A percentile compares a stretch with the other conserved stretches of the same genome.
Conservation (phyloP, 2,329 filamentous ascomycete genomes). For the Teratosphaeriaceae sp. region DNA sequence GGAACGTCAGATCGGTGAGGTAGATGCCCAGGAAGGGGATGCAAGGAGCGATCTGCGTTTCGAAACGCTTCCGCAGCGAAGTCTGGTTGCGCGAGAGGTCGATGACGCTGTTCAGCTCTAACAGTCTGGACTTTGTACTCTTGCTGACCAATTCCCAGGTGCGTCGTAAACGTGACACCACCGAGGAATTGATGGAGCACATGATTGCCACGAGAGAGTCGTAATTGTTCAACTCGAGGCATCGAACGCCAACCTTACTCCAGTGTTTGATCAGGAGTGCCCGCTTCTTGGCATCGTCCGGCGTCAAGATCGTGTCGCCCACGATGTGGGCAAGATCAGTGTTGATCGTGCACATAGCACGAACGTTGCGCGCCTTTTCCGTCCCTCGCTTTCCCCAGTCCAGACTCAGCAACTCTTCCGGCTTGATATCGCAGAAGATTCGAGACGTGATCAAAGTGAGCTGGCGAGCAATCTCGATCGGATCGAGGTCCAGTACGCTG, state of each 20-base stretch:
- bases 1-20: slow-evolving; percentile 90
- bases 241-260: slow-evolving; percentile 89
- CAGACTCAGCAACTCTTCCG: slow-evolving; percentile 82
- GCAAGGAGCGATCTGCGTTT: slow-evolving; percentile 76
- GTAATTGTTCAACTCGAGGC: slow-evolving; percentile 87
- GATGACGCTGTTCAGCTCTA: slow-evolving; percentile 73
- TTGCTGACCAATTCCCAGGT: slow-evolving; percentile 87
- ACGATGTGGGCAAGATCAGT: slow-evolving; percentile 91
- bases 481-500: slow-evolving; percentile 82
- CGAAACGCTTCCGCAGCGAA: slow-evolving; percentile 72
- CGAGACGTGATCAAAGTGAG: slow-evolving; percentile 86
- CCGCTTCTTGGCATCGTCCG: slow-evolving; percentile 87
- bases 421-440: slow-evolving; percentile 85
- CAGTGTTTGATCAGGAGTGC: slow-evolving; percentile 91
- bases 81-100: slow-evolving; percentile 90
- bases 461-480: slow-evolving; percentile 84
- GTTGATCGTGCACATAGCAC: slow-evolving; percentile 86
- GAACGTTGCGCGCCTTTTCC: slow-evolving; percentile 76
- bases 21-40: slow-evolving; percentile 95
- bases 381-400: slow-evolving; percentile 91
- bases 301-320: slow-evolving; percentile 81
- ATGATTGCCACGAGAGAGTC: slow-evolving; percentile 96
- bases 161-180: slow-evolving; percentile 76
- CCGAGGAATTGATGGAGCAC: slow-evolving; percentile 86
- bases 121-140: slow-evolving; percentile 75